Conservation (phyloP, 1,284 basidiomycete species). For the Fomitopsis pinicola region DNA sequence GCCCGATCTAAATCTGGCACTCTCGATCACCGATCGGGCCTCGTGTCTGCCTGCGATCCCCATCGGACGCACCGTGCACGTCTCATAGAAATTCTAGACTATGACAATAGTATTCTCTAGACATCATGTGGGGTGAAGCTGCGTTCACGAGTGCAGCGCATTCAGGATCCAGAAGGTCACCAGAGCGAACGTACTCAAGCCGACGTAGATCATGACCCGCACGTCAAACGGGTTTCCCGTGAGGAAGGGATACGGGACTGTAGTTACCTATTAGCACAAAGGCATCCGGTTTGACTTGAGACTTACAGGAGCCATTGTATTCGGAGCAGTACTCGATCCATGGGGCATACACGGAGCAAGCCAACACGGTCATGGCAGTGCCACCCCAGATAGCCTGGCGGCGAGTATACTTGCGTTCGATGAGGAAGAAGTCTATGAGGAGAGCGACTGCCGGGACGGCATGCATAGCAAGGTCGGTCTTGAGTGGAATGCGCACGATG, state of each 20-base stretch:
- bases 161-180: conserved; percentile 57
- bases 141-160: conserved; percentile 29
- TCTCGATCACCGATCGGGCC: background rate
- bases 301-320: conserved; percentile 63
- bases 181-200: conserved; percentile 48
- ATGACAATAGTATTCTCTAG: too few species aligned
- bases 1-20: background rate
- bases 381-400: conserved; percentile 41
- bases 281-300: background rate
- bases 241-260: conserved; percentile 83
- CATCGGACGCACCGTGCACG: background rate
- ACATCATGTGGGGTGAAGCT: background rate
- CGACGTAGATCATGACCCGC: conserved; percentile 60
- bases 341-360: conserved; percentile 49
- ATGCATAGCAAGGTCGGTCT: conserved; percentile 66
- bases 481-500: conserved; percentile 49
- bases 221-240: conserved; percentile 49
- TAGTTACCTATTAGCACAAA: background rate
- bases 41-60: background rate
- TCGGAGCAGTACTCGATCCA: conserved; percentile 71
- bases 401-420: conserved; percentile 59
- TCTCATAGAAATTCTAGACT: background rate
- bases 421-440: conserved; percentile 65
- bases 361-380: conserved; percentile 37
- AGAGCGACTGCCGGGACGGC: conserved; percentile 58